Base-by-base conservation (phyloP, 2,329 filamentous ascomycete genomes). In the Colletotrichum caudatum region DNA sequence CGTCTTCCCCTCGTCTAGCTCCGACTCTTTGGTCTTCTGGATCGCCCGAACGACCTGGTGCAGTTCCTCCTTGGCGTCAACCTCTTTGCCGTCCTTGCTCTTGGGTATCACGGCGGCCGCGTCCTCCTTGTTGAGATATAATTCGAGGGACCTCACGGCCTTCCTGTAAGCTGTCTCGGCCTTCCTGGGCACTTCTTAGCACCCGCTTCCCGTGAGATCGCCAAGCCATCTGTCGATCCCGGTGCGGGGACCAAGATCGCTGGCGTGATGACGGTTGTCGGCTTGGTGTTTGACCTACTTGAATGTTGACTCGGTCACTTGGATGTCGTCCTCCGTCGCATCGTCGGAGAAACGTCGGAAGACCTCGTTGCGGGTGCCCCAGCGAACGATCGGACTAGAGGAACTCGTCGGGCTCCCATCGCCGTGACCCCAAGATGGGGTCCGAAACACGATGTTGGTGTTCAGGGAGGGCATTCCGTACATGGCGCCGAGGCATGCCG, bases 331-430 rank as follows among this genome's bases (percentile, higher is more conserved):
- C 6, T 72, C 64, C 37, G 64, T 58, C 2, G 76, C 73, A 9
- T 76, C 72, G 11, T 75, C 71, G n/a, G 76, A 76, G 57, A 77
- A 77, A n/a, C 76, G 73, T n/a, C 75, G 67, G 29, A 77, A 64
- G 23, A 73, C 35, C 46, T 74, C 74, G 64, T 66, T 75, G 50
- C 35, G 61, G 11, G 70, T 41, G 33, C 62, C 66, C 66, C 66
- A 72, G 14, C 54, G 35, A n/a, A 57, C n/a, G 4, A 33, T n/a
- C 44, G 66, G 70, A 41, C 56, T 70, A 6, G 56, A 37, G 2
- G 53, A 35, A 12, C 37, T 71, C 66, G 56, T 72, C 56, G 66
- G 66, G 56, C 70, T 72, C 48, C 66, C 70, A 39, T 66, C 61
- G 23, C 53, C 54, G 50, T 56, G 66, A 23, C 18, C 46, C 64